A percentile compares a stretch with the other conserved stretches of the same genome.
phyloP scores from a whole-genome alignment of 148 eudicot genomes.

The Suaeda aralocaspica region DNA sequence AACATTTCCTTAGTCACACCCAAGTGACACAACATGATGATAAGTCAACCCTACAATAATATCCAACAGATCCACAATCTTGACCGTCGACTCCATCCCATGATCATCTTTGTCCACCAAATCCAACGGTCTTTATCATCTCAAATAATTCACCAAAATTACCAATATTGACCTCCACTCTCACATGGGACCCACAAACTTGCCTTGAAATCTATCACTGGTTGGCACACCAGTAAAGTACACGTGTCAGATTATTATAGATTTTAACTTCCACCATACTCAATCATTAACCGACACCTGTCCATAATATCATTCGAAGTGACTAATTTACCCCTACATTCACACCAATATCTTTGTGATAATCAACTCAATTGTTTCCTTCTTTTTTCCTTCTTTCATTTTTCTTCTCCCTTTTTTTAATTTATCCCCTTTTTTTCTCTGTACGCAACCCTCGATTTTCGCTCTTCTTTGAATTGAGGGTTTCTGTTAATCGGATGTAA shows the following conservation, averaged over 20 bases:
- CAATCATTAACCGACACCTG: conserved; percentile 28
- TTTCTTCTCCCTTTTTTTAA: too few relatives aligned
- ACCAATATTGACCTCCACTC: neutral
- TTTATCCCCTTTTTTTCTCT: neutral
- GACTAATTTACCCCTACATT: conserved; percentile 22
- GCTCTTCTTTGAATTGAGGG: conserved; percentile 11
- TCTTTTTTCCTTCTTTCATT: neutral
- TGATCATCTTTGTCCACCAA: neutral
- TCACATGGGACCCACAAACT: conserved; percentile 19
- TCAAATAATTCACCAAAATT: conserved; percentile 16
- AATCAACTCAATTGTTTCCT: conserved; percentile 14
- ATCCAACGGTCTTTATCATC: conserved; percentile 19
- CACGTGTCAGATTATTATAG: conserved; percentile 30
- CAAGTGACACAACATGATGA: neutral
- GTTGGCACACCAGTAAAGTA: conserved; percentile 17
- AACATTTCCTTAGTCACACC: too few relatives aligned
- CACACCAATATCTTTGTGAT: conserved; percentile 14
- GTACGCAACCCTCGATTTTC: conserved; percentile 1
- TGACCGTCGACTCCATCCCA: conserved; percentile 9
- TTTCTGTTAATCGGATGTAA: conserved; percentile 19
- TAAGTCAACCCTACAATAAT: conserved; percentile 23
- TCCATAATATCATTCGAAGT: neutral
- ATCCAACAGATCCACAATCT: conserved; percentile 11
- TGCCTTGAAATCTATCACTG: conserved; percentile 22
- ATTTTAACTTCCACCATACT: conserved; percentile 4